These are phyloP conservation scores for Volvox reticuliferus DNA, from an alignment of 139 green algal species.

Conservation along the genomic window DNA sequence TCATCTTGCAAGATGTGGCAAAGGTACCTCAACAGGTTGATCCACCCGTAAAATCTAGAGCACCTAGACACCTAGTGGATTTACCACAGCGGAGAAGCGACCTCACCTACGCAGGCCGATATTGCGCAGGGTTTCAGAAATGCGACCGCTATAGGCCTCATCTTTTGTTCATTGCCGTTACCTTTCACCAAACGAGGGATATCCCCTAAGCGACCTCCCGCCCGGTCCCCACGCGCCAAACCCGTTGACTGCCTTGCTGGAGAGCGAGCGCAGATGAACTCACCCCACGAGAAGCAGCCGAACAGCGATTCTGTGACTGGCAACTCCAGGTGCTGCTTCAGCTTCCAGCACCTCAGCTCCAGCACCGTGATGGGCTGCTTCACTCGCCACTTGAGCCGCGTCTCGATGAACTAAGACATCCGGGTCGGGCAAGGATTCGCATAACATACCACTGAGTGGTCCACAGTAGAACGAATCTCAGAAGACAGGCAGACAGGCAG, in stretches of 20 bases:
- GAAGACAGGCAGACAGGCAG: background rate
- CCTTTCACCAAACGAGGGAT: background rate
- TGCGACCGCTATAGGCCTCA: no score
- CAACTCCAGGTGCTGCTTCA: constrained; percentile 58
- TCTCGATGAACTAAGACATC: constrained; percentile 22
- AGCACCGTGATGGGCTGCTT: constrained; percentile 76
- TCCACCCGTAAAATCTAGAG: background rate
- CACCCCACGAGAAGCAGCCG: constrained; percentile 76
- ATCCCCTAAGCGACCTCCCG: background rate
- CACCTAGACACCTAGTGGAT: background rate
- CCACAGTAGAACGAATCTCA: background rate
- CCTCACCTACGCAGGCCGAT: background rate
- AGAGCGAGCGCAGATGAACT: background rate
- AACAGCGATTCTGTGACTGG: constrained; percentile 53
- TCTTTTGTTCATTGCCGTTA: no score
- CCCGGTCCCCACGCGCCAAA: background rate
- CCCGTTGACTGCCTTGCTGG: background rate
- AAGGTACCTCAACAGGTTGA: background rate
- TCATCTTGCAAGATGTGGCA: no score
- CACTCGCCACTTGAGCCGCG: constrained; percentile 69
- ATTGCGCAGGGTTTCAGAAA: no score
- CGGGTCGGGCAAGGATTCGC: background rate
- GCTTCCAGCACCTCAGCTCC: constrained; percentile 65
- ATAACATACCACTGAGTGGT: background rate
- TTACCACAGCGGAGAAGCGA: background rate